Evolutionary conservation across 2,329 filamentous ascomycete species (phyloP).

Genomic region (Neofusicoccum sp.): DNA sequence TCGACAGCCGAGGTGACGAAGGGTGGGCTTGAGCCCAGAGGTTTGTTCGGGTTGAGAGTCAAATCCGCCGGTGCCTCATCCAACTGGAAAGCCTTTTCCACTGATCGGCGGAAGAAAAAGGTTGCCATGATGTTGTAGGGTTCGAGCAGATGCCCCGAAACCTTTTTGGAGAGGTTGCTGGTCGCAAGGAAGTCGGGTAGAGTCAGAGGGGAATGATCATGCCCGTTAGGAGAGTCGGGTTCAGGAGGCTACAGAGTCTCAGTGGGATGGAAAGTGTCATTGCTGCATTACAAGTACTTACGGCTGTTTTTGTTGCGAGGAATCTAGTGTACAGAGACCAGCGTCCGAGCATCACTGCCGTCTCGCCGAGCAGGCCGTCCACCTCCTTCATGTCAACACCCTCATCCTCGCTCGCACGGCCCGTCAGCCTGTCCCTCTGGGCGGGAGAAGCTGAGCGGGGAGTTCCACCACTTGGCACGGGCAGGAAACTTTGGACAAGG

Average conservation of each 20-base stretch:
- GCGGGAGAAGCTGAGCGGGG: conserved; percentile 76
- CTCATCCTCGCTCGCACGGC: conserved; percentile 76
- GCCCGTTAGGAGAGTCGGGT: conserved; percentile 51
- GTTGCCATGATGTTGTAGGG: conserved; percentile 92
- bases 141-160: conserved; percentile 67
- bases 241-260: conserved; percentile 26
- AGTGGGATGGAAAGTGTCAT: conserved; percentile 14
- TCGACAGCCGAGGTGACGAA: conserved; percentile 95
- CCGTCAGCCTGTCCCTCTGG: conserved; percentile 39
- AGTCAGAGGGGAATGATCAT: conserved; percentile 56
- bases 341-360: conserved; percentile 84
- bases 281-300: conserved; percentile 45
- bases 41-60: conserved; percentile 69
- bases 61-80: conserved; percentile 83
- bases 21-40: conserved; percentile 74
- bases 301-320: conserved; percentile 78
- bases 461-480: conserved; percentile 61
- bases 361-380: conserved; percentile 82
- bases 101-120: conserved; percentile 94
- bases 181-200: conserved; percentile 73
- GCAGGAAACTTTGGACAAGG: conserved; percentile 87
- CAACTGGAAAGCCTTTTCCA: conserved; percentile 96
- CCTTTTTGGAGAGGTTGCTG: conserved; percentile 78
- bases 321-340: conserved; percentile 95
- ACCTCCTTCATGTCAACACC: conserved; percentile 96